A percentile compares a stretch with the other conserved stretches of the same genome.
phyloP scores from a whole-genome alignment of 306 rosid species.

The Acmispon strigosus region DNA sequence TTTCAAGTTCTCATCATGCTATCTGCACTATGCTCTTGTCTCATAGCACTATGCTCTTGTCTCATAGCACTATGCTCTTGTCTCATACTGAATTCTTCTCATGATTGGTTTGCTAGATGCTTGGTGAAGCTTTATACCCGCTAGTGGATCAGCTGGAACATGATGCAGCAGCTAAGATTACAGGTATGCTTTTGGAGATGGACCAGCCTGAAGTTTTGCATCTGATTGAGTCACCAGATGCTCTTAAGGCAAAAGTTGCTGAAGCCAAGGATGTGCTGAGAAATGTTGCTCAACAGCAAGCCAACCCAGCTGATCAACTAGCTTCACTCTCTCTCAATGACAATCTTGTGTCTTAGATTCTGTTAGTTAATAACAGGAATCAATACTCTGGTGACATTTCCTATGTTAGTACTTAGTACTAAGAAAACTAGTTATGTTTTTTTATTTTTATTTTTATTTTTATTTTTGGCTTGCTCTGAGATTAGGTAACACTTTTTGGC shows the following conservation, averaged over 20 bases:
- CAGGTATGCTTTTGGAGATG: conserved; percentile 85
- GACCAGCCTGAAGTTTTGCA: conserved; percentile 80
- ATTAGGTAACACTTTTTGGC: background rate
- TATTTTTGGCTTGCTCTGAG: background rate
- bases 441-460: background rate
- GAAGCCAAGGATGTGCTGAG: conserved; percentile 73
- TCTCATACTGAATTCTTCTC: background rate
- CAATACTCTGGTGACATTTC: background rate
- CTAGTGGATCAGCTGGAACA: conserved; percentile 63
- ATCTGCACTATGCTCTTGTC: background rate
- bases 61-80: no score
- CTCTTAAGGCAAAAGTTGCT: conserved; percentile 59
- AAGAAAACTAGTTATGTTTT: background rate
- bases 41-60: background rate
- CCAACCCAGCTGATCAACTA: conserved; percentile 43
- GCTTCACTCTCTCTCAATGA: conserved; percentile 56
- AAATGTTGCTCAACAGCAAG: conserved; percentile 60
- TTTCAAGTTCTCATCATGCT: background rate
- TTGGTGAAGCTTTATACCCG: conserved; percentile 68
- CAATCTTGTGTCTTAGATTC: conserved; percentile 34
- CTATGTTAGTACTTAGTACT: background rate
- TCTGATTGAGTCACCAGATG: conserved; percentile 67
- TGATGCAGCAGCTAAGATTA: conserved; percentile 64
- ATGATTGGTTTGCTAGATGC: conserved; percentile 42
- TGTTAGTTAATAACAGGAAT: background rate